Base-by-base conservation (phyloP, 2,329 filamentous ascomycete species). In the Ramularia endophylla region DNA sequence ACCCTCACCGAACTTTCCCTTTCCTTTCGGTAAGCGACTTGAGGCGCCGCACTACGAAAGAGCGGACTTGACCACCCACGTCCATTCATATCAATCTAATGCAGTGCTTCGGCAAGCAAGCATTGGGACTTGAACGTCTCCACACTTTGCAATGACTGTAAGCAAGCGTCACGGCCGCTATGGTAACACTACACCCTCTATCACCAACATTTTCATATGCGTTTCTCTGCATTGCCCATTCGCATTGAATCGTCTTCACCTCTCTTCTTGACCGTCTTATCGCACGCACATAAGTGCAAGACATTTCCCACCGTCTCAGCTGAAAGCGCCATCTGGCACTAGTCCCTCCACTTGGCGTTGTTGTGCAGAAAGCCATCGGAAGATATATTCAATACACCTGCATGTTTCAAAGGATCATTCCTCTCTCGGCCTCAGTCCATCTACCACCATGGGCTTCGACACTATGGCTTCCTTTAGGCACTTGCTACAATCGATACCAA, bases 381-480 rank as follows among this genome's bases (percentile, higher is more conserved):
- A 25, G 22, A 11, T 25, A 25, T 25, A 25, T 25, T 11, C 22
- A 25, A 25, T 25, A 25, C 22, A 25, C 11, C 22, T 25, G 22
- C 22, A 25, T 25, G 22, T 25, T 11, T 6, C 22, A 25, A 25
- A 25, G 6, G 6, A 25, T 6, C 6, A 11, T 6, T 11, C 11
- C 22, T 25, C 6, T 25, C 22, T 25, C 22, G 22, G 6, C 22
- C 22, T 11, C 22, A 25, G n/a, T 17, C 17, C 22, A 22, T 18
- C 12, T 16, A 11, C 13, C 41, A 43, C 28, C 2, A 53, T 53
- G 48, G 49, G 44, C 29, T 53, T 50, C 44, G 48, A 51, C 29
- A 53, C 51, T 8, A 53, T 53, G 51, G 31, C 36, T 18, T 50
- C 46, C 25, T 50, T 48, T 36, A 36, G 50, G 31, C 44, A 41